phyloP scores from a whole-genome alignment of 2,329 filamentous ascomycete genomes.

The Orbilia javanica region DNA sequence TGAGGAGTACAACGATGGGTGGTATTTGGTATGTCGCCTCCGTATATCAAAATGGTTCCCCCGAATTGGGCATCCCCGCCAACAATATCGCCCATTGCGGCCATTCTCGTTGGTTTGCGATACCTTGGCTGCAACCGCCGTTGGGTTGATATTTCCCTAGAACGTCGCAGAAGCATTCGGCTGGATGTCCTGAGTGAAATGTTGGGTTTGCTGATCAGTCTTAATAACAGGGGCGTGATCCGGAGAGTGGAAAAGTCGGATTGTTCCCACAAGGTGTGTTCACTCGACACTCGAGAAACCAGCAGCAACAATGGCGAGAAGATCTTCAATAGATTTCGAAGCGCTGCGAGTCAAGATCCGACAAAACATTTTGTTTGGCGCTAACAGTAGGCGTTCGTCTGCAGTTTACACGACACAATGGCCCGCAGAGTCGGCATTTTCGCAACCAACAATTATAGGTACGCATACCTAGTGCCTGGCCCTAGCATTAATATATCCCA shows the following conservation, averaged over 20 bases:
- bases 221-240: constrained; percentile 72
- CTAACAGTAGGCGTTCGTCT: constrained; percentile 44
- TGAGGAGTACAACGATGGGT: constrained; percentile 89
- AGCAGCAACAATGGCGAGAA: constrained; percentile 38
- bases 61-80: constrained; percentile 40
- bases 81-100: constrained; percentile 50
- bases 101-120: constrained; percentile 54
- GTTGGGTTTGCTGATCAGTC: constrained; percentile 48
- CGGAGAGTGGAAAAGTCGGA: constrained; percentile 79
- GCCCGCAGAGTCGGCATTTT: constrained; percentile 30
- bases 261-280: constrained; percentile 83
- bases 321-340: constrained; percentile 56
- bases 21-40: constrained; percentile 73
- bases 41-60: constrained; percentile 29
- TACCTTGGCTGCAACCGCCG: constrained; percentile 15
- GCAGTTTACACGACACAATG: constrained; percentile 57
- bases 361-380: constrained; percentile 54
- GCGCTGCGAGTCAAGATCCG: constrained; percentile 53
- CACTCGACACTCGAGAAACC: constrained; percentile 40
- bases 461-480: background rate
- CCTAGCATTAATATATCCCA: constrained; percentile 2
- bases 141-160: constrained; percentile 10
- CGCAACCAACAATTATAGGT: constrained; percentile 38
- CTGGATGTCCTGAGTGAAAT: constrained; percentile 41
- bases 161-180: constrained; percentile 34